Base-by-base conservation (phyloP, 345 rosid species). In the Anacardium occidentale region DNA sequence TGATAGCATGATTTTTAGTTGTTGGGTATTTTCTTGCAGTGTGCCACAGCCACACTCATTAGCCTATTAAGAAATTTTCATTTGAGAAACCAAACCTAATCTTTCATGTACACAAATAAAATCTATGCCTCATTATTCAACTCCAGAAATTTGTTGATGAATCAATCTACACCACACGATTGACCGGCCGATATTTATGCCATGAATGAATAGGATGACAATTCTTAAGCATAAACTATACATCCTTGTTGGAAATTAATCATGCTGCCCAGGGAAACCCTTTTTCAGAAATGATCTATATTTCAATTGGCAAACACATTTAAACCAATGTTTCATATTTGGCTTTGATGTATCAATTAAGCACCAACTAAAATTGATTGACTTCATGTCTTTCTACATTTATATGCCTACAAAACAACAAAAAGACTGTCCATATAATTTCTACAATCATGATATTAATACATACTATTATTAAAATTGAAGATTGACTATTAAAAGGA, bases 91-190 rank as follows among this genome's bases (percentile, higher is more conserved):
- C 48, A 71, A 61, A 14, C 0, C 14, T 8, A 21, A 62, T 37
- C 66, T 42, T 62, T 34, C 24, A 3, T 14, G 1, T 54, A 21
- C 5, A 15, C 57, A 57, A 51, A 10, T 47, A 29, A 29, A 29
- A 29, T 29, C 32, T 29, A 29, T 14, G 15, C 32, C 21, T 18
- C 64, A n/a, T 59, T 11, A 68, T 61, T 44, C 17, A 12, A 48
- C 64, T 11, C 32, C 0, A 34, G 10, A 12, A 13, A 50, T 15
- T 22, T 2, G 26, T 58, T 62, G 69, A 73, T 68, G 74, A 34
- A 63, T 69, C 67, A 68, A 73, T 64, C 71, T 73, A 74, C 63
- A 57, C 71, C 77, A 17, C 81, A 78, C 81, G 77, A 78, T 78
- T 20, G 69, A 25, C 48, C 57, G 50, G 25, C 56, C 62, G 11